phyloP scores from a whole-genome alignment of 2,329 filamentous ascomycete species.

The Penicillium griseofulvum region DNA sequence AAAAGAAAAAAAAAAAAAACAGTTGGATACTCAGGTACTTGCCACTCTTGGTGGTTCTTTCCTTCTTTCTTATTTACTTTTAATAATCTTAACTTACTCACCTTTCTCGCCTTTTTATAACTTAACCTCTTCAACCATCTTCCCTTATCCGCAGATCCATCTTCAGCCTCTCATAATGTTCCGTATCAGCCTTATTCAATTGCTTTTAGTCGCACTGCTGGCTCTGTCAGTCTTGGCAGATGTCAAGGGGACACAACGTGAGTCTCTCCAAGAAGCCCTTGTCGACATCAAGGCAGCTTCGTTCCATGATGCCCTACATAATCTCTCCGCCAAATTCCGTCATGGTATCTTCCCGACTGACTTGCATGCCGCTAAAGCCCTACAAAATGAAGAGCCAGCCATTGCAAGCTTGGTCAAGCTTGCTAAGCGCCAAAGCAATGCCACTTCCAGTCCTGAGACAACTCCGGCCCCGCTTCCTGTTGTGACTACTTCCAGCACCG shows the following conservation, averaged over 20 bases:
- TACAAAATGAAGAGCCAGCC: slow-evolving; percentile 60
- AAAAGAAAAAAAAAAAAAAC: not conserved
- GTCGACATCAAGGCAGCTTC: slow-evolving; percentile 57
- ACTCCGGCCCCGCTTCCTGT: not conserved
- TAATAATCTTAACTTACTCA: not conserved
- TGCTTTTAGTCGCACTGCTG: slow-evolving; percentile 27
- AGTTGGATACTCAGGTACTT: not conserved
- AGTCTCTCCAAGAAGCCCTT: slow-evolving; percentile 55
- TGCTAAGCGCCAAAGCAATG: slow-evolving; percentile 57
- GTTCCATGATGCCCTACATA: slow-evolving; percentile 66
- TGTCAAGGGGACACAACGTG: slow-evolving; percentile 15
- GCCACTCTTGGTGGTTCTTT: not conserved
- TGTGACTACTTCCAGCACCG: slow-evolving; percentile 9
- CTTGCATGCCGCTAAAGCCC: slow-evolving; percentile 60
- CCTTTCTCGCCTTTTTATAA: not conserved
- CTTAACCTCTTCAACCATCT: not conserved
- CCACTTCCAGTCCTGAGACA: slow-evolving; percentile 18
- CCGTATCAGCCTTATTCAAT: slow-evolving; percentile 23
- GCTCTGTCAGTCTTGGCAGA: slow-evolving; percentile 28
- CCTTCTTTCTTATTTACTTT: not conserved
- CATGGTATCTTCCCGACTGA: slow-evolving; percentile 68
- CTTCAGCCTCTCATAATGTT: slow-evolving; percentile 16
- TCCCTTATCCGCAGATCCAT: not conserved
- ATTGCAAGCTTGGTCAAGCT: slow-evolving; percentile 63
- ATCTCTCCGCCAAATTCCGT: slow-evolving; percentile 62